Evolutionary conservation across 1,284 basidiomycete species (phyloP).

Genomic region (Sanghuangporus sanghuang): DNA sequence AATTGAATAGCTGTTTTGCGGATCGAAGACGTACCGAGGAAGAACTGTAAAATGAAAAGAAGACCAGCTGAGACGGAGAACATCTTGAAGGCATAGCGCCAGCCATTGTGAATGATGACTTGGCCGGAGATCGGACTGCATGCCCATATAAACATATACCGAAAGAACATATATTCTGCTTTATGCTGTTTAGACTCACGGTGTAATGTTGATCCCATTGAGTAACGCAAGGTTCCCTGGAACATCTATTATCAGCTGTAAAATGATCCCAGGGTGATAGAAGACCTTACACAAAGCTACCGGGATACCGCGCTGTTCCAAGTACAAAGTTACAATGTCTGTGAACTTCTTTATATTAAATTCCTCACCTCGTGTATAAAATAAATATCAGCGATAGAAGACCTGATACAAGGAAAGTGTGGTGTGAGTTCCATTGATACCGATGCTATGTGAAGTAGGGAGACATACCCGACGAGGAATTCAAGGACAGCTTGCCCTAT

Average conservation of each 20-base stretch:
- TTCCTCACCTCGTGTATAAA: constrained; percentile 21
- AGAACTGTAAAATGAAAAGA: constrained; percentile 20
- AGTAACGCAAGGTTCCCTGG: constrained; percentile 23
- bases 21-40: constrained; percentile 13
- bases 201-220: constrained; percentile 23
- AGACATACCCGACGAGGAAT: constrained; percentile 25
- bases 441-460: background rate
- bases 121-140: constrained; percentile 21
- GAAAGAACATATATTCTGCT: background rate
- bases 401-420: background rate
- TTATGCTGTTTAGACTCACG: constrained; percentile 11
- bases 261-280: background rate
- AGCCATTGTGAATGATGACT: constrained; percentile 20
- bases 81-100: constrained; percentile 22
- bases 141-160: background rate
- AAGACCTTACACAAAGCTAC: constrained; percentile 17
- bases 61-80: constrained; percentile 19
- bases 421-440: background rate
- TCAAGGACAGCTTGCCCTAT: constrained; percentile 29
- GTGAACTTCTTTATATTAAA: background rate
- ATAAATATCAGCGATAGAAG: constrained; percentile 22
- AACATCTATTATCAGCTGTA: background rate
- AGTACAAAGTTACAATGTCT: background rate
- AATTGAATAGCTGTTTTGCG: background rate
- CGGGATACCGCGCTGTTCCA: constrained; percentile 17